phyloP scores from a whole-genome alignment of 805 yeast genomes.

The Metschnikowia aberdeeniae region DNA sequence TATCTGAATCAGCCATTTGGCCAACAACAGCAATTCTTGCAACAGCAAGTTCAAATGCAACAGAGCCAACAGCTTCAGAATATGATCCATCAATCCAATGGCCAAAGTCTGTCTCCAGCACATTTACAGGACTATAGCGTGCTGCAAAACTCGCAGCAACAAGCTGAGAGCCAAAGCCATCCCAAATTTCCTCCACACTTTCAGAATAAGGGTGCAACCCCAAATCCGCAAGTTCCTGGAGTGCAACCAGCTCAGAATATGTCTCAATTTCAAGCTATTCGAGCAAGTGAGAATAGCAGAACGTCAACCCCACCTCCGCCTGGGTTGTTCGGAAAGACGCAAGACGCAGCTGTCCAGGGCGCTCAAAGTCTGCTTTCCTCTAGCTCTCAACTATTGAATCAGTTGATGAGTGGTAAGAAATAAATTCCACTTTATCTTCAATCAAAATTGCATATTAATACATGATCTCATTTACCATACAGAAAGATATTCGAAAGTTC shows the following conservation, averaged over 20 bases:
- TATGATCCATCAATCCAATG: background rate
- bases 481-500: background rate
- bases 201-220: constrained; percentile 1
- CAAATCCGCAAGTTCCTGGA: constrained; percentile 1
- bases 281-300: constrained; percentile 30
- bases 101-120: constrained; percentile 1
- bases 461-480: background rate
- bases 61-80: constrained; percentile 17
- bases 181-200: constrained; percentile 5
- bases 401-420: constrained; percentile 76
- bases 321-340: constrained; percentile 45
- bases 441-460: background rate
- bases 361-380: constrained; percentile 38
- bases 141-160: background rate
- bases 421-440: constrained; percentile 10
- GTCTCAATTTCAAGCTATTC: constrained; percentile 24
- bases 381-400: constrained; percentile 77
- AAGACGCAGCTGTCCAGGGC: constrained; percentile 9
- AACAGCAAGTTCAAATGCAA: constrained; percentile 29
- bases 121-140: background rate
- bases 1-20: constrained; percentile 41
- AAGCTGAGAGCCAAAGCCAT: background rate
- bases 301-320: constrained; percentile 71
- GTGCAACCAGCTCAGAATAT: constrained; percentile 12
- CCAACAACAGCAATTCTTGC: constrained; percentile 24